Evolutionary conservation across 306 rosid genomes (phyloP).

Genomic region (Lablab purpureus): DNA sequence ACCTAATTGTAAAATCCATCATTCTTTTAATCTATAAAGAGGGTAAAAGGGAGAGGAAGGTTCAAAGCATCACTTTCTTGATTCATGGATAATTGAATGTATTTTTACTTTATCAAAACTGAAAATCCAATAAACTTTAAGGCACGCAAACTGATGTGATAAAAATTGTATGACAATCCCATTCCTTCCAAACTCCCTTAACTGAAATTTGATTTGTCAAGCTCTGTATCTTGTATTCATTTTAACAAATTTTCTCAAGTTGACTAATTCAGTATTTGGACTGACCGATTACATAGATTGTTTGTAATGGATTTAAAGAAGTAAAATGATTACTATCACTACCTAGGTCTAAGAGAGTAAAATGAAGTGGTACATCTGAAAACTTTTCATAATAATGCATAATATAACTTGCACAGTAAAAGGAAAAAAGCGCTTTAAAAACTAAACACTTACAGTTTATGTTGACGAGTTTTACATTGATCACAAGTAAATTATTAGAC

Average conservation of each 20-base stretch:
- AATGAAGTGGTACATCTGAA: not conserved
- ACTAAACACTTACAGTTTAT: too few species aligned
- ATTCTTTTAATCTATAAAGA: not conserved
- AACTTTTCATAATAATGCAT: not conserved
- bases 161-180: conserved; percentile 3
- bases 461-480: too few species aligned
- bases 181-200: conserved; percentile 27
- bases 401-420: not conserved
- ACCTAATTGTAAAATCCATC: not conserved
- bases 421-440: too few species aligned
- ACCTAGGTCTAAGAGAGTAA: not conserved
- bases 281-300: not conserved
- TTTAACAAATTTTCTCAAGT: not conserved
- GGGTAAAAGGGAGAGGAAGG: not conserved
- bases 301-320: not conserved
- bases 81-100: conserved; percentile 26
- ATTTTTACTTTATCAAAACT: not conserved
- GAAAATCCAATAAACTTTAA: conserved; percentile 4
- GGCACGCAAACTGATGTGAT: conserved; percentile 14
- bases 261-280: not conserved
- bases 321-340: not conserved
- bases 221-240: not conserved
- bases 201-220: not conserved
- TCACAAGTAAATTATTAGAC: too few species aligned
- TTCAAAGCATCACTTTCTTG: conserved; percentile 1